Evolutionary conservation across 176 grass and related monocot genomes (phyloP).

Genomic region (Carex littledalei): DNA sequence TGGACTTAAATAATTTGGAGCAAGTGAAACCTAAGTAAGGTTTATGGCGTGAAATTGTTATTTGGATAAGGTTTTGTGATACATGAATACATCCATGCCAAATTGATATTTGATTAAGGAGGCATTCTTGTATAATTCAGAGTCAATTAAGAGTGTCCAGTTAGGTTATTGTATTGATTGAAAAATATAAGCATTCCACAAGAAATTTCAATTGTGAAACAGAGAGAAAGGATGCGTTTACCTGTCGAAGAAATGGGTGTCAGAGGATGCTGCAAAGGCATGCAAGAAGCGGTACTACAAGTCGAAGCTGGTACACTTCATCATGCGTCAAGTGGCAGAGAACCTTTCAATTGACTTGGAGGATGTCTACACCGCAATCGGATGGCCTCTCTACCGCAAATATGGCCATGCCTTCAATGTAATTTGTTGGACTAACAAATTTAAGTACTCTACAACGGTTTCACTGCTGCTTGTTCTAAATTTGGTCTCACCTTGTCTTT

Average conservation of each 20-base stretch:
- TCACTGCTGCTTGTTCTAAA: not conserved
- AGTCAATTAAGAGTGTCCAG: not conserved
- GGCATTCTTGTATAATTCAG: not conserved
- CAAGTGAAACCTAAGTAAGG: not conserved
- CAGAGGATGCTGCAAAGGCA: conserved; percentile 59
- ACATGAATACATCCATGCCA: too few relatives aligned
- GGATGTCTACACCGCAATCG: conserved; percentile 54
- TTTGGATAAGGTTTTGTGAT: not conserved
- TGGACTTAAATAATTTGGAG: not conserved
- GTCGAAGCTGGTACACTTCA: conserved; percentile 81
- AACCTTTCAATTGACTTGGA: conserved; percentile 70
- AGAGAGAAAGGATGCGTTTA: conserved; percentile 79
- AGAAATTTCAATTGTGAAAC: not conserved
- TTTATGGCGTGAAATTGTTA: not conserved
- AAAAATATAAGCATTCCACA: not conserved
- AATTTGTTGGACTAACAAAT: not conserved
- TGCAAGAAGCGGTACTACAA: conserved; percentile 91
- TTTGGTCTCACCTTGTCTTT: not conserved
- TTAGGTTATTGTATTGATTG: not conserved
- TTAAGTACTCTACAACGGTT: not conserved
- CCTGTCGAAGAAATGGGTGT: conserved; percentile 69
- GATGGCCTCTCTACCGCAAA: conserved; percentile 74
- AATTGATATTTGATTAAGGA: not conserved
- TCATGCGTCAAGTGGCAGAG: conserved; percentile 88
- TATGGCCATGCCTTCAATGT: conserved; percentile 71